Evolutionary conservation across 1,139 yeast genomes (phyloP).

Genomic region (Kluyveromyces sp.): DNA sequence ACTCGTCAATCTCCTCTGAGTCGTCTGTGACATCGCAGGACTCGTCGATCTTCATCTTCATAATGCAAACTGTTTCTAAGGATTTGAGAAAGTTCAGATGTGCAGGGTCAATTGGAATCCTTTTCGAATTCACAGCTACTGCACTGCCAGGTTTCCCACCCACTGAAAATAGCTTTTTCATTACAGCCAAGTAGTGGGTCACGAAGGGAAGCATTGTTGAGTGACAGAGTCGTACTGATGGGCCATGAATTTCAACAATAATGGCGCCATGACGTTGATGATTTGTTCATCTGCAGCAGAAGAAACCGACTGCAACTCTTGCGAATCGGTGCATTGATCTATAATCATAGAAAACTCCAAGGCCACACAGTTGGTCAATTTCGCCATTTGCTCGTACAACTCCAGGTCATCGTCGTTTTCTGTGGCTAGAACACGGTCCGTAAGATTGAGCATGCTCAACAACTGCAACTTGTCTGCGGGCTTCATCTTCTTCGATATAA

Average conservation of each 20-base stretch:
- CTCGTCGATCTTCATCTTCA: constrained; percentile 73
- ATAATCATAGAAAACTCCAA: constrained; percentile 58
- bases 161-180: constrained; percentile 47
- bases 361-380: constrained; percentile 67
- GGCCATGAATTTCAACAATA: constrained; percentile 62
- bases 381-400: constrained; percentile 70
- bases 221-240: constrained; percentile 82
- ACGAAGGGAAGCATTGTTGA: constrained; percentile 72
- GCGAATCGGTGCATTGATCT: constrained; percentile 27
- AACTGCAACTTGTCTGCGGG: constrained; percentile 78
- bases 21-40: constrained; percentile 63
- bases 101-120: constrained; percentile 30
- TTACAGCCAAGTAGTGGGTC: constrained; percentile 59
- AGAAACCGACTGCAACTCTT: constrained; percentile 31
- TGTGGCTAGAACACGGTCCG: constrained; percentile 34
- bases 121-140: constrained; percentile 29
- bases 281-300: constrained; percentile 41
- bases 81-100: constrained; percentile 49
- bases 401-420: constrained; percentile 42
- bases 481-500: constrained; percentile 86
- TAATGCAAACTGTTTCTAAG: constrained; percentile 58
- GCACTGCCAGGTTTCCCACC: constrained; percentile 33
- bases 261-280: constrained; percentile 59
- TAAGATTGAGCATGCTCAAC: constrained; percentile 58
- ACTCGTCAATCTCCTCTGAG: constrained; percentile 62